Evolutionary conservation across 306 rosid genomes (phyloP).

Genomic region (Leucaena leucocephala): DNA sequence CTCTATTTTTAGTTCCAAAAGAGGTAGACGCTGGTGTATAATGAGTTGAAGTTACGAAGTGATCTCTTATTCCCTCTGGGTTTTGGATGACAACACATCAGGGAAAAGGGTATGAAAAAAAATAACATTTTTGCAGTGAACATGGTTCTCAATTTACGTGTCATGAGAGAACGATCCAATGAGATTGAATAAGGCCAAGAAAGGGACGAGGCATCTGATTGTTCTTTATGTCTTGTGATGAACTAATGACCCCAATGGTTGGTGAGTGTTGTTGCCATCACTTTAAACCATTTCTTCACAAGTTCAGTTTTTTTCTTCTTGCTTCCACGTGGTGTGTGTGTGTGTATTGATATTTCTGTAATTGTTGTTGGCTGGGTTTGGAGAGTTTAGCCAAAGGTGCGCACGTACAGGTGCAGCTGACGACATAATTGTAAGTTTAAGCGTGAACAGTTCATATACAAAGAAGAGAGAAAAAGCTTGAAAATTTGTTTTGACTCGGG

Average conservation of each 20-base stretch:
- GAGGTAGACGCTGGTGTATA: too few relatives aligned
- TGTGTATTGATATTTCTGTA: background rate
- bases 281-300: constrained; percentile 12
- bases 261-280: constrained; percentile 26
- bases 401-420: constrained; percentile 33
- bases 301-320: constrained; percentile 4
- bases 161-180: background rate
- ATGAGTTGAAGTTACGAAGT: too few relatives aligned
- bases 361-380: background rate
- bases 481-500: constrained; percentile 39
- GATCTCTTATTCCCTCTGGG: background rate
- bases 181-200: constrained; percentile 13
- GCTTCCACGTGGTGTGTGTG: background rate
- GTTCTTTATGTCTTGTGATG: constrained; percentile 50
- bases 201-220: constrained; percentile 46
- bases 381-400: constrained; percentile 24
- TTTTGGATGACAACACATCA: background rate
- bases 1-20: background rate
- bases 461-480: constrained; percentile 24
- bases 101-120: background rate
- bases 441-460: constrained; percentile 32
- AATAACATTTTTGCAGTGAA: background rate
- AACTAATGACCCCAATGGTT: constrained; percentile 36
- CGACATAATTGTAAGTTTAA: constrained; percentile 41
- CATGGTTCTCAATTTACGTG: background rate